Percentiles rank a stretch among this genome's conserved stretches.
phyloP scores from a whole-genome alignment of 192 early-diverging fungal genomes.

The Coemansia sp. region DNA sequence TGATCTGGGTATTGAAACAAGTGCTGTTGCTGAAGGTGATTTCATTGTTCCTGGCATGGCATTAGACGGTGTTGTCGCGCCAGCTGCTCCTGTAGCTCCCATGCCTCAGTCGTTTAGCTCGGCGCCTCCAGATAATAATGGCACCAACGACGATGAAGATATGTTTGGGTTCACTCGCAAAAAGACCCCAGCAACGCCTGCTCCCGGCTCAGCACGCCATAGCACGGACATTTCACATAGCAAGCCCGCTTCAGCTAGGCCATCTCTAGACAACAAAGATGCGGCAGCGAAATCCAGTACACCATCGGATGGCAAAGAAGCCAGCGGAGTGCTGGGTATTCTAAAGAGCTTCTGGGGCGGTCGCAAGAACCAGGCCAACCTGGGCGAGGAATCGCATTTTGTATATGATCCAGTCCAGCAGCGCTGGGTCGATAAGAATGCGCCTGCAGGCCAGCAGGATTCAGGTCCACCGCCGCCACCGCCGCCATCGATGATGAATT shows the following conservation, averaged over 20 bases:
- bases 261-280: constrained; percentile 16
- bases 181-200: constrained; percentile 8
- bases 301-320: constrained; percentile 56
- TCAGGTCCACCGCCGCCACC: constrained; percentile 39
- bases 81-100: background rate
- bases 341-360: constrained; percentile 53
- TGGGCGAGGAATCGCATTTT: constrained; percentile 80
- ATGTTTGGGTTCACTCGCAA: constrained; percentile 53
- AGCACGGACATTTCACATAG: constrained; percentile 26
- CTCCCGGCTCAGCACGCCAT: constrained; percentile 11
- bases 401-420: constrained; percentile 84
- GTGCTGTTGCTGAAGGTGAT: constrained; percentile 2
- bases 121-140: constrained; percentile 1
- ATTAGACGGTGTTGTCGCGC: background rate
- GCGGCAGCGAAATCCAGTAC: constrained; percentile 15
- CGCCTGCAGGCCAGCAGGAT: constrained; percentile 26
- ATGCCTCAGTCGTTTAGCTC: background rate
- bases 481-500: constrained; percentile 35
- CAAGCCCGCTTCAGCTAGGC: constrained; percentile 17
- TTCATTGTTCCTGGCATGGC: constrained; percentile 21
- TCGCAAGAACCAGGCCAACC: constrained; percentile 70
- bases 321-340: constrained; percentile 48
- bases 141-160: constrained; percentile 45
- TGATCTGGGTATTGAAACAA: constrained; percentile 8
- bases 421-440: constrained; percentile 72